Conservation (phyloP, 768 basidiomycete genomes). For the Calvatia gigantea region DNA sequence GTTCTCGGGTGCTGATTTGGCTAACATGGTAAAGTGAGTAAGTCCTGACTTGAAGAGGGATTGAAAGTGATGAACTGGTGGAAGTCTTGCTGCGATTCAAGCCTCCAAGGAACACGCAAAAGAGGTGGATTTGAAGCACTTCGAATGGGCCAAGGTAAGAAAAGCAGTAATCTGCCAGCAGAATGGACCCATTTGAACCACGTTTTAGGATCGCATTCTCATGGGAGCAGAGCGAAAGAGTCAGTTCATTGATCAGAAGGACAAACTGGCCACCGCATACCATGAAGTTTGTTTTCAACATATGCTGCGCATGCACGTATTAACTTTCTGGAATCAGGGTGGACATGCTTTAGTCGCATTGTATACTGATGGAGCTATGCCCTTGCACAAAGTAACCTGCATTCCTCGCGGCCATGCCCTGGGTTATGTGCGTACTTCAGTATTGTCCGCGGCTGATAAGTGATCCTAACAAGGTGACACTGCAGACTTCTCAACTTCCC, state of each 20-base stretch:
- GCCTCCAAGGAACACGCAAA: slow-evolving; percentile 81
- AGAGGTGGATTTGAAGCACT: slow-evolving; percentile 74
- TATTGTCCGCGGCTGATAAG: slow-evolving; percentile 5
- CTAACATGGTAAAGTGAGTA: slow-evolving; percentile 93
- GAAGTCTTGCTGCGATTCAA: slow-evolving; percentile 87
- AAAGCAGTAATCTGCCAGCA: background rate
- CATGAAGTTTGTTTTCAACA: slow-evolving; percentile 67
- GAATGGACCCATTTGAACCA: background rate
- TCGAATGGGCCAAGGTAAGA: slow-evolving; percentile 95
- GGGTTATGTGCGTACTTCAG: slow-evolving; percentile 60
- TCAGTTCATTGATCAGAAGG: slow-evolving; percentile 82
- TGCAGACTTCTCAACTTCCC: slow-evolving; percentile 73
- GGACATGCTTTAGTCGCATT: slow-evolving; percentile 94
- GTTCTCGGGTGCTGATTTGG: slow-evolving; percentile 94
- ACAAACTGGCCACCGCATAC: slow-evolving; percentile 89
- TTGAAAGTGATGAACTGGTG: slow-evolving; percentile 10
- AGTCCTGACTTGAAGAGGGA: slow-evolving; percentile 2
- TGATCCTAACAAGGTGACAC: slow-evolving; percentile 14
- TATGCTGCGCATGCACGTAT: slow-evolving; percentile 6
- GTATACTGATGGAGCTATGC: slow-evolving; percentile 94
- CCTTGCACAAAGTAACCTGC: slow-evolving; percentile 96
- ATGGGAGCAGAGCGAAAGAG: slow-evolving; percentile 97
- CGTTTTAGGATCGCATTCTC: slow-evolving; percentile 76
- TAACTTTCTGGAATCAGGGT: slow-evolving; percentile 43
- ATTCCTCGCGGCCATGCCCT: slow-evolving; percentile 94